These are phyloP conservation scores for Neurospora sublineolata DNA, from an alignment of 495 filamentous ascomycete species.

Conservation along the genomic window DNA sequence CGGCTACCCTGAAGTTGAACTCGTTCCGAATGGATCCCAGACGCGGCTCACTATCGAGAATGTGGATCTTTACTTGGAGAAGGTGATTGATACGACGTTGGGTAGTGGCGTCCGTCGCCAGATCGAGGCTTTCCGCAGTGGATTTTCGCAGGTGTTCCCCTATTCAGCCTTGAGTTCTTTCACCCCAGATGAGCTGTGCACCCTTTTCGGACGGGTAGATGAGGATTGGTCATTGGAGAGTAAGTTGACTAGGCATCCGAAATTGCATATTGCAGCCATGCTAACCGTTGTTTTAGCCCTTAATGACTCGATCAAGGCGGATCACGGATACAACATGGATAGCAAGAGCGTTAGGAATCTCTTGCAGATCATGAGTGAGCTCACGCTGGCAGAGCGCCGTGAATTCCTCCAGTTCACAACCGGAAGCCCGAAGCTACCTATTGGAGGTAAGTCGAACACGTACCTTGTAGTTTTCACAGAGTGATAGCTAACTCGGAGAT, in stretches of 20 bases:
- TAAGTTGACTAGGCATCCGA: conserved; percentile 34
- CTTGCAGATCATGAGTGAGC: conserved; percentile 89
- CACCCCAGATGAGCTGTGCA: conserved; percentile 92
- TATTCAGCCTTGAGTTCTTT: conserved; percentile 88
- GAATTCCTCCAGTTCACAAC: conserved; percentile 98
- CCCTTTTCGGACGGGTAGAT: conserved; percentile 85
- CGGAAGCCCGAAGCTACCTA: conserved; percentile 95
- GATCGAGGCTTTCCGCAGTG: conserved; percentile 78
- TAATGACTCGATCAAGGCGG: conserved; percentile 98
- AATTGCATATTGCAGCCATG: not conserved
- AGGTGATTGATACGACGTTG: conserved; percentile 83
- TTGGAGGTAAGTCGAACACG: conserved; percentile 61
- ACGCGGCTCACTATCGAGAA: conserved; percentile 76
- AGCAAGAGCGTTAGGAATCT: conserved; percentile 93
- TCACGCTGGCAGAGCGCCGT: conserved; percentile 61
- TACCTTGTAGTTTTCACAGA: not conserved
- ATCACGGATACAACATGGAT: conserved; percentile 98
- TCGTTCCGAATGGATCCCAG: conserved; percentile 62
- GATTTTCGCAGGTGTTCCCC: conserved; percentile 95
- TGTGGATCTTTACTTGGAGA: conserved; percentile 75
- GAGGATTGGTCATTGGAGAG: conserved; percentile 98
- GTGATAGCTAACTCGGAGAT: not conserved
- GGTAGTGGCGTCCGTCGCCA: conserved; percentile 78
- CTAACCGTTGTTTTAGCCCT: conserved; percentile 46
- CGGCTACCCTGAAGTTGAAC: conserved; percentile 82